phyloP scores from a whole-genome alignment of 2,329 filamentous ascomycete species.

The Pezizomycotina sp. region DNA sequence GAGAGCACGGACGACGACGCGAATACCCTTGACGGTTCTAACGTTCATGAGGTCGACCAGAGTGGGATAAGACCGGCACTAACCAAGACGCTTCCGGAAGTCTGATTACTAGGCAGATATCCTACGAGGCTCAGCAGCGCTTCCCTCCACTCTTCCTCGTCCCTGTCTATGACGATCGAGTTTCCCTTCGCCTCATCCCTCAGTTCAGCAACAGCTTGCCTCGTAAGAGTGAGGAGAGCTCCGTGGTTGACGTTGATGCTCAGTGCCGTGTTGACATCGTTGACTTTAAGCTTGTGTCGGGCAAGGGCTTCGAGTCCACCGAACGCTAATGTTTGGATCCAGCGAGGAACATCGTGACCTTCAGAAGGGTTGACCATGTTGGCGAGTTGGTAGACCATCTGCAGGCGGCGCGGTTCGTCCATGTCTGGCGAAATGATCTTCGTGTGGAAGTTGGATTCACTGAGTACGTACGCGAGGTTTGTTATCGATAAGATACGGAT shows the following conservation, averaged over 20 bases:
- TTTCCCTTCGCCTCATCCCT: slow-evolving; percentile 41
- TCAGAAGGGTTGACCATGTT: slow-evolving; percentile 52
- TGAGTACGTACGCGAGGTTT: slow-evolving; percentile 79
- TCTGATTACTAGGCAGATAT: slow-evolving; percentile 56
- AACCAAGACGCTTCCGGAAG: slow-evolving; percentile 69
- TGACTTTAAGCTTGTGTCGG: slow-evolving; percentile 55
- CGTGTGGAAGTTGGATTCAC: slow-evolving; percentile 66
- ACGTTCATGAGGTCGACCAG: slow-evolving; percentile 76
- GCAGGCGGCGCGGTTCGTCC: slow-evolving; percentile 74
- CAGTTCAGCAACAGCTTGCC: slow-evolving; percentile 77
- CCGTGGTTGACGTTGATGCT: slow-evolving; percentile 95
- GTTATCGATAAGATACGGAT: slow-evolving; percentile 73
- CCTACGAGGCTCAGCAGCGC: slow-evolving; percentile 76
- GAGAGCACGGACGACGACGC: slow-evolving; percentile 68
- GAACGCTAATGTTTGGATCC: slow-evolving; percentile 68
- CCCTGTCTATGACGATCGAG: slow-evolving; percentile 42
- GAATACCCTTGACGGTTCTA: slow-evolving; percentile 63
- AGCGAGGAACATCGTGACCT: slow-evolving; percentile 44
- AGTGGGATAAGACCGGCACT: slow-evolving; percentile 75
- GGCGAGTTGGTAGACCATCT: slow-evolving; percentile 80
- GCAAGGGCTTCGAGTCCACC: slow-evolving; percentile 71
- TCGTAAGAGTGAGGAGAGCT: slow-evolving; percentile 77
- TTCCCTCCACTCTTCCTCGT: slow-evolving; percentile 75
- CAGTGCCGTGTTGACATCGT: slow-evolving; percentile 76
- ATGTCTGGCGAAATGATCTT: slow-evolving; percentile 74